Conservation (phyloP, 2,329 filamentous ascomycete species). For the Cercospora berteroae region DNA sequence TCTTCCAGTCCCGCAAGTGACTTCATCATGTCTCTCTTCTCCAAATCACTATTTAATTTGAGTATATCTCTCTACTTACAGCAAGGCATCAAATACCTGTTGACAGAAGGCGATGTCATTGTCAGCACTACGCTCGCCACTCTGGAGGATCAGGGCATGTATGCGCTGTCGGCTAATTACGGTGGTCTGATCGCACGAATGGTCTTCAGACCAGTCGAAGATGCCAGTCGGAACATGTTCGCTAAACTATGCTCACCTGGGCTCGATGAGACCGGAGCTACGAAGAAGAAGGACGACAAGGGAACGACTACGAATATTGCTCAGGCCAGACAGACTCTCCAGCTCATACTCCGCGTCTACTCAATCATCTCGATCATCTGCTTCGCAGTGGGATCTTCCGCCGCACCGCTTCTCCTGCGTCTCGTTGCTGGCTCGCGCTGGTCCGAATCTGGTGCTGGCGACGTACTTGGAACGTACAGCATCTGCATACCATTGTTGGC, state of each 20-base stretch:
- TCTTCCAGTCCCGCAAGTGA: conserved; percentile 26
- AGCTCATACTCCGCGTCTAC: conserved; percentile 69
- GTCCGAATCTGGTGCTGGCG: conserved; percentile 69
- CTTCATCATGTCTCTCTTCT: conserved; percentile 64
- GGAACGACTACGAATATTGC: conserved; percentile 24
- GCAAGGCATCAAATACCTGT: conserved; percentile 83
- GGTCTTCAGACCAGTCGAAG: conserved; percentile 92
- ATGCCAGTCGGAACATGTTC: conserved; percentile 87
- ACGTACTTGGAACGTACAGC: conserved; percentile 76
- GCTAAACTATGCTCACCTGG: conserved; percentile 66
- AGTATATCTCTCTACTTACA: conserved; percentile 83
- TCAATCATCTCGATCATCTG: conserved; percentile 68
- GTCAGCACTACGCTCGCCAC: conserved; percentile 77
- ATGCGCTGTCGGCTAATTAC: conserved; percentile 89
- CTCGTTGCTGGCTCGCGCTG: conserved; percentile 76
- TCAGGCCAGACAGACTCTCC: conserved; percentile 54
- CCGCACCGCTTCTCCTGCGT: conserved; percentile 70
- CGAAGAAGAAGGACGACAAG: conserved; percentile 1
- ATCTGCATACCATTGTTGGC: conserved; percentile 92
- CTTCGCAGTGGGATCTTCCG: conserved; percentile 68
- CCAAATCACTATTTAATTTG: conserved; percentile 66
- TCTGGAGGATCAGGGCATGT: conserved; percentile 80
- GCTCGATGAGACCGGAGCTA: conserved; percentile 39
- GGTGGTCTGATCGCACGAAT: conserved; percentile 84
- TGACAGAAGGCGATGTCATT: conserved; percentile 92